phyloP scores from a whole-genome alignment of 495 filamentous ascomycete species.

The Xylaria flabelliformis region DNA sequence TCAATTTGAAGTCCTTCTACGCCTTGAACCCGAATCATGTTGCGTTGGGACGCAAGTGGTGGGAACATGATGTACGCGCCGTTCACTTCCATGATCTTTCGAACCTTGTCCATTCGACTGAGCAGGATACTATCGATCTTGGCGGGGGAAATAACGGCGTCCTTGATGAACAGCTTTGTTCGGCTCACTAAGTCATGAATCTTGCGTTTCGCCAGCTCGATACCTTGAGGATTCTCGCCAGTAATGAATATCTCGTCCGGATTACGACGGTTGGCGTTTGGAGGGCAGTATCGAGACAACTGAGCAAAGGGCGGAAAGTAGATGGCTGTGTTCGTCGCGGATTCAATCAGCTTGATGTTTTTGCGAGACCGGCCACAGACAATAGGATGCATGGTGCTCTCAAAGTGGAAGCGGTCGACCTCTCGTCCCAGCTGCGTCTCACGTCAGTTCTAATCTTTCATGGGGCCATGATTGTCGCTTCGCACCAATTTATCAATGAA shows the following conservation, averaged over 20 bases:
- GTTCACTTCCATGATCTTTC: constrained; percentile 96
- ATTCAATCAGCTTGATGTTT: constrained; percentile 97
- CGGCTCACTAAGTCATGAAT: constrained; percentile 78
- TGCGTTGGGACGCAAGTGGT: constrained; percentile 78
- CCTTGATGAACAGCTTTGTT: constrained; percentile 88
- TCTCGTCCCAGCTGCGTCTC: constrained; percentile 76
- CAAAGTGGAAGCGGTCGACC: constrained; percentile 81
- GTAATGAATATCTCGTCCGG: constrained; percentile 94
- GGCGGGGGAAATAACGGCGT: constrained; percentile 79
- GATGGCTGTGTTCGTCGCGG: constrained; percentile 90
- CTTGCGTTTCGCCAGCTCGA: constrained; percentile 85
- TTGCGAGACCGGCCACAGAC: constrained; percentile 90
- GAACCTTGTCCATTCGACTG: constrained; percentile 90
- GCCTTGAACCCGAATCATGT: constrained; percentile 85
- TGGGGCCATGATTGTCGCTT: constrained; percentile 4
- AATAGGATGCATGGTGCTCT: constrained; percentile 85
- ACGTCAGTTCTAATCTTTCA: constrained; percentile 31
- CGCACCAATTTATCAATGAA: constrained; percentile 97
- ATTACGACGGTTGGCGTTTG: constrained; percentile 75
- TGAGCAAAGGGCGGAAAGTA: constrained; percentile 95
- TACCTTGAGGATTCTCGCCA: constrained; percentile 78
- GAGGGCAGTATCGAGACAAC: constrained; percentile 86
- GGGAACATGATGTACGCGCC: constrained; percentile 93
- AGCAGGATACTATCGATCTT: constrained; percentile 95
- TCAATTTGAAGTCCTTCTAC: constrained; percentile 91